Base-by-base conservation (phyloP, 2,329 filamentous ascomycete genomes). In the Dothiorella sarmentorum region DNA sequence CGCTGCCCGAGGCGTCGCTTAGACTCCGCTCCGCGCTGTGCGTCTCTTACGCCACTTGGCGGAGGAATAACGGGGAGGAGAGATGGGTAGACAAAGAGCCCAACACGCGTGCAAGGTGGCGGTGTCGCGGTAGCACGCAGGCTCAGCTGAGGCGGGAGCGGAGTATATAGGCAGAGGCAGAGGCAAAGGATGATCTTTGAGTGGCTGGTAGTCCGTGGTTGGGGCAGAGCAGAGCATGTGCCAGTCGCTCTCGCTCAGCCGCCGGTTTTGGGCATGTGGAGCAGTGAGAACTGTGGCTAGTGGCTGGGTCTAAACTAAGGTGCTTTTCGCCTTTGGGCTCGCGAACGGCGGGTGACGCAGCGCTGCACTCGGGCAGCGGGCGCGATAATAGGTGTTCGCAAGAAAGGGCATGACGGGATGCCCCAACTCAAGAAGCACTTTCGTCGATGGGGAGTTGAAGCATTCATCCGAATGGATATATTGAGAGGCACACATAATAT, bases 1-100 rank as follows among this genome's bases (percentile, higher is more conserved):
- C n/a, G n/a, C n/a, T n/a, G n/a, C 40, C 42, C 27, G 35, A 37
- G 49, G 33, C 55, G 55, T 57, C 42, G 55, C 55, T 57, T 57
- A 47, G 49, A 53, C 49, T 53, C 49, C 49, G 49, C 49, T 53
- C 49, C 49, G 49, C 49, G 49, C 49, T 53, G 49, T 53, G 49
- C 49, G 49, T 53, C 47, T 52, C 49, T 53, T 53, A 35, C 49
- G 49, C 49, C 49, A 53, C 49, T 33, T 35, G 49, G 49, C 49
- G 49, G 49, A 53, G 26, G 15, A 35, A 27, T 13, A 22, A 35
- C 47, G n/a, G 49, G n/a, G n/a, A n/a, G n/a, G 35, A 17, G 26
- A 24, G 35, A 40, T 22, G n/a, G n/a, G n/a, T n/a, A n/a, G 22
- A 29, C 22, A 29, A 24, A 40, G 35, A 22, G 24, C 49, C n/a